Evolutionary conservation across 1,284 basidiomycete genomes (phyloP).

Genomic region (Butyriboletus appendiculatus): DNA sequence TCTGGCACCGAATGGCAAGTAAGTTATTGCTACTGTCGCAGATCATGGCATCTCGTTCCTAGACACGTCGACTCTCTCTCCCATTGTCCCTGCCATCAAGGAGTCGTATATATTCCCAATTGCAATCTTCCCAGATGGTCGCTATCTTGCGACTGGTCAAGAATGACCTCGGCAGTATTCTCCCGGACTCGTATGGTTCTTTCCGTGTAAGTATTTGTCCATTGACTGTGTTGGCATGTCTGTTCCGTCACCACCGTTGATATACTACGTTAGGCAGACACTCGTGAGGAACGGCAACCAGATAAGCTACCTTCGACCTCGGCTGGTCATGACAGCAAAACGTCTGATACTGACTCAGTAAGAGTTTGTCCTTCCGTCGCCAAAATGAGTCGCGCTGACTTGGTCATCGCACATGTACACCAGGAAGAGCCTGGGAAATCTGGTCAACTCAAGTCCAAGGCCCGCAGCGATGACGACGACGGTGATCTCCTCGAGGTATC

Average conservation of each 20-base stretch:
- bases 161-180: background rate
- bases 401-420: background rate
- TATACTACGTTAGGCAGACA: background rate
- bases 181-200: background rate
- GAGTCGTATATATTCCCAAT: background rate
- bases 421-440: too few relatives aligned
- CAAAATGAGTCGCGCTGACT: background rate
- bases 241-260: too few relatives aligned
- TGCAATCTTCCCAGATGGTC: background rate
- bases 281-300: background rate
- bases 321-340: fast-evolving
- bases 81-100: background rate
- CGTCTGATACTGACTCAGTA: background rate
- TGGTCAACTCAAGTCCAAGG: background rate
- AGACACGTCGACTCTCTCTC: background rate
- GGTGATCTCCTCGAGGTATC: background rate
- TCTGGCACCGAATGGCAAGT: background rate
- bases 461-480: fast-evolving
- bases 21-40: background rate
- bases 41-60: background rate
- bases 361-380: background rate
- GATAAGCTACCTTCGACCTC: background rate
- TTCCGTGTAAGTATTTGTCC: background rate
- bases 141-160: background rate
- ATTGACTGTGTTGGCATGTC: background rate